These are phyloP conservation scores for Cryphonectria nitschkei DNA, from an alignment of 2,329 filamentous ascomycete genomes.

Conservation along the genomic window DNA sequence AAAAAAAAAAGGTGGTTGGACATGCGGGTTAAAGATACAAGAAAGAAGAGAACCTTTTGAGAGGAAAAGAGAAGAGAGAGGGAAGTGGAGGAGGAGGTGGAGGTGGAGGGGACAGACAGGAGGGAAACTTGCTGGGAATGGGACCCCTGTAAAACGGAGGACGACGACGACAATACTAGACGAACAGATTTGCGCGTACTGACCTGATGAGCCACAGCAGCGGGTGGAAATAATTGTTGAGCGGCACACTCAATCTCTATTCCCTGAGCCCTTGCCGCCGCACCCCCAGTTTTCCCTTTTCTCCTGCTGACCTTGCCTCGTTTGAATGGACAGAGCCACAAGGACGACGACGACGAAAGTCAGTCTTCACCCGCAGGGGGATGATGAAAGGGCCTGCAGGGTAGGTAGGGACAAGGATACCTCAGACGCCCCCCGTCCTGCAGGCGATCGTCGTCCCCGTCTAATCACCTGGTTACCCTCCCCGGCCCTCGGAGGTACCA, in stretches of 20 bases:
- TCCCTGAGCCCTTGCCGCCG: not conserved
- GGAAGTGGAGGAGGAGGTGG: constrained; percentile 1
- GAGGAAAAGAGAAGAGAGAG: constrained; percentile 1
- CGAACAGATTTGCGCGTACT: constrained; percentile 23
- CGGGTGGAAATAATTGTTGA: constrained; percentile 19
- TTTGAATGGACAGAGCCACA: constrained; percentile 11
- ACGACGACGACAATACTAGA: constrained; percentile 8
- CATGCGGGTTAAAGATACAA: constrained; percentile 2
- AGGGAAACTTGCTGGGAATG: constrained; percentile 16
- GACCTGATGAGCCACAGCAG: constrained; percentile 25
- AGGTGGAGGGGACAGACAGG: constrained; percentile 4
- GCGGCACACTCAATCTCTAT: constrained; percentile 25
- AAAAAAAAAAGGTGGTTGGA: constrained; percentile 13
- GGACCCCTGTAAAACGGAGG: not conserved
- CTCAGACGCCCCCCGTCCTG: constrained; percentile 2
- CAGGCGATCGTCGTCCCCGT: not conserved
- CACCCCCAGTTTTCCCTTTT: no score
- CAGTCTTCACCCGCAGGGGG: not conserved
- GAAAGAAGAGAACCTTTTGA: not conserved
- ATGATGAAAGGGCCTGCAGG: constrained; percentile 7
- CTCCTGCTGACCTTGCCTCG: not conserved
- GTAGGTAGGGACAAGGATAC: not conserved
- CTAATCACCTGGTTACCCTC: not conserved
- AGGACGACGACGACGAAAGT: constrained; percentile 2
- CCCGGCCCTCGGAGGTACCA: not conserved